A percentile compares a stretch with the other conserved stretches of the same genome.
phyloP scores from a whole-genome alignment of 768 basidiomycete genomes.

The Termitomyces titanicus region DNA sequence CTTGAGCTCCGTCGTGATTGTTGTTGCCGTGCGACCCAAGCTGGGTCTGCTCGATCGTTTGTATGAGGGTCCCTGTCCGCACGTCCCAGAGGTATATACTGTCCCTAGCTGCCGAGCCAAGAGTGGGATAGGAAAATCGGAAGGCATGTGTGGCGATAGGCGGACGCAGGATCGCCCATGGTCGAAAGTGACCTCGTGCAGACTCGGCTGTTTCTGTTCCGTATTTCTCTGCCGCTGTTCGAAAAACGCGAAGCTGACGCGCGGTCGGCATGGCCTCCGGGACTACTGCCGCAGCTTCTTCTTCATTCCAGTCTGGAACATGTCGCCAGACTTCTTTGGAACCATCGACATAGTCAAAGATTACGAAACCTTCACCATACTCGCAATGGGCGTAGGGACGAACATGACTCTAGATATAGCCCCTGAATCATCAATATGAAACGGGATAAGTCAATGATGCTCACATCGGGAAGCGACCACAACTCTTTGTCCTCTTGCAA shows the following conservation, averaged over 20 bases:
- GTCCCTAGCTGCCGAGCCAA: constrained; percentile 45
- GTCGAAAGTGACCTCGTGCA: constrained; percentile 50
- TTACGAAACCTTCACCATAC: constrained; percentile 65
- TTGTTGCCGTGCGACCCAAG: not conserved
- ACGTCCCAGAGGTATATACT: constrained; percentile 64
- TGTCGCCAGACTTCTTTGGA: constrained; percentile 73
- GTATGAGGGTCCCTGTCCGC: constrained; percentile 41
- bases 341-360: constrained; percentile 59
- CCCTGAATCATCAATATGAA: constrained; percentile 3
- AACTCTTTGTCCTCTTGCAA: constrained; percentile 42
- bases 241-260: constrained; percentile 16
- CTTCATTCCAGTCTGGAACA: constrained; percentile 25
- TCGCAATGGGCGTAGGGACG: constrained; percentile 65
- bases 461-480: constrained; percentile 62
- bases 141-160: constrained; percentile 50
- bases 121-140: constrained; percentile 64
- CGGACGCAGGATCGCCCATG: constrained; percentile 54
- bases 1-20: not conserved
- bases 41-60: constrained; percentile 44
- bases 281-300: constrained; percentile 14
- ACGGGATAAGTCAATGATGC: constrained; percentile 13
- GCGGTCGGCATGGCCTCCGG: constrained; percentile 29
- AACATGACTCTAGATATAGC: constrained; percentile 39
- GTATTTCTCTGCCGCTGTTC: not conserved
- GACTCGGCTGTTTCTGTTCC: not conserved